Evolutionary conservation across 73 alveolate species (phyloP).

Genomic region (Paramecium sonneborni): DNA sequence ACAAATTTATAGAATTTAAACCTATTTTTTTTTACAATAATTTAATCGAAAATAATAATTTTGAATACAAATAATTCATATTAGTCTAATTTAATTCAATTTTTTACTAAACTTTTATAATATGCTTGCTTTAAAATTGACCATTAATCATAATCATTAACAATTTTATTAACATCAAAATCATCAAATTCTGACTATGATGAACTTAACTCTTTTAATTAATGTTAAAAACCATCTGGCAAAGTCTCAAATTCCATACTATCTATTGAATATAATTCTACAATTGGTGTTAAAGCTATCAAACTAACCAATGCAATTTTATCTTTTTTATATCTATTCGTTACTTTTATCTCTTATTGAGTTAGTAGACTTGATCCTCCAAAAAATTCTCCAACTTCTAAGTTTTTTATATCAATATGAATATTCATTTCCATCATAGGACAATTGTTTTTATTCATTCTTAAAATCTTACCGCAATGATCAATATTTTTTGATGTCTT

Average conservation of each 20-base stretch:
- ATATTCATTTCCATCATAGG: not conserved
- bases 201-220: not conserved
- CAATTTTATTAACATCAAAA: not conserved
- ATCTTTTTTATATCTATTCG: not conserved
- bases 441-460: not conserved
- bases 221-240: not conserved
- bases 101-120: not conserved
- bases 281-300: not conserved
- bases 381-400: not conserved
- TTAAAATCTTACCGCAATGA: not conserved
- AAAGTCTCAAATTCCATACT: not conserved
- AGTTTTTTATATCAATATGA: not conserved
- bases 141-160: not conserved
- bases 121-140: not conserved
- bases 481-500: not conserved
- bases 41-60: not conserved
- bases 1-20: not conserved
- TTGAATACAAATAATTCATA: not conserved
- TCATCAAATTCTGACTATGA: slow-evolving; percentile 11
- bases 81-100: not conserved
- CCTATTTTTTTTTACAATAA: not conserved
- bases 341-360: not conserved
- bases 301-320: not conserved
- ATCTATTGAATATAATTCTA: not conserved
- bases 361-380: not conserved